Evolutionary conservation across 106 monocot genomes (phyloP), one percentile per base, ranked within the genome.

Genomic region (Gastrodia elata): DNA sequence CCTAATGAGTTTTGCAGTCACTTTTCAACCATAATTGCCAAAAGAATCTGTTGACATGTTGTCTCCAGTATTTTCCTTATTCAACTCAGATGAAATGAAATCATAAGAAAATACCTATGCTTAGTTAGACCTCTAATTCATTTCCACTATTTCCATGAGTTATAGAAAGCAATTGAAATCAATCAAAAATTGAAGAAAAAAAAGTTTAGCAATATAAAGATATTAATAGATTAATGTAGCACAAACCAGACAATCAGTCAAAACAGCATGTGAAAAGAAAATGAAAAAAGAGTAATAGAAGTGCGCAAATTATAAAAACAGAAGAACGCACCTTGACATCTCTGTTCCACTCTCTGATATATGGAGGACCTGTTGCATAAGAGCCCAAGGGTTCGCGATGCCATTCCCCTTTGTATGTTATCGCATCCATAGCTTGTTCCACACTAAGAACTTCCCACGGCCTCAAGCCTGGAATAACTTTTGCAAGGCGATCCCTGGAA

Each of bases 371-470:
- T 32, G 92, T 89, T 11, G 92, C 82, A 71, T 83, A 89, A 33
- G 84, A 84, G 68, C 92, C 87, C 56, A 93, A 81, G 39, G 87
- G 87, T 59, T 93, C 85, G 35, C 89, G 86, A 48, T 85, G 87
- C 92, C 92, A 93, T 39, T 87, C 75, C 20, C 92, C 92, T 32
- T 68, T 72, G 71, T 85, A 93, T 65, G 89, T 89, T 73, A 93
- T 89, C 38, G 77, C 68, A 68, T 93, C 89, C 92, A 93, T 93
- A 35, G 92, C 92, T 69, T 93, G 89, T 67, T 93, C 92, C 25
- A 93, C 39, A 40, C 89, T 93, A 35, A 93, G 79, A 77, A 93
- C 85, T 73, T 93, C 92, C 89, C 92, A 93, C 38, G 89, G 92
- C 74, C 92, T 87, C 69, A 93, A 76, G 64, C 84, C 89, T 75